A percentile compares a stretch with the other conserved stretches of the same genome.
Conservation (phyloP, 495 filamentous ascomycete genomes). For the Penicillium canescens region DNA sequence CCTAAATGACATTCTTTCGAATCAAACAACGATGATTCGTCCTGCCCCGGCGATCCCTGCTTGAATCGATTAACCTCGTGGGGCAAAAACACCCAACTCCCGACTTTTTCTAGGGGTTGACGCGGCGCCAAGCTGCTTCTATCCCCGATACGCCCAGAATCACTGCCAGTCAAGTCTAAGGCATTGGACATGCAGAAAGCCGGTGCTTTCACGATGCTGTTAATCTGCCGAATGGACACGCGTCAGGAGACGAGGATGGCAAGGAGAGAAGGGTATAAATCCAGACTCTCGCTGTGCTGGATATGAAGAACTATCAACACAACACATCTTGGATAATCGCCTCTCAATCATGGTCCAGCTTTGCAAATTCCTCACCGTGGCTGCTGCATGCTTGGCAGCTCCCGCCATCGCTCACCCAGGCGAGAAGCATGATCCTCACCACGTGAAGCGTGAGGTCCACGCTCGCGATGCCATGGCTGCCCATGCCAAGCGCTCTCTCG, state of each 20-base stretch:
- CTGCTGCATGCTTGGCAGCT: slow-evolving; percentile 22
- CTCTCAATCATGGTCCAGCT: slow-evolving; percentile 21
- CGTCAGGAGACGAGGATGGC: background rate
- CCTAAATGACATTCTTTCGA: slow-evolving; percentile 5
- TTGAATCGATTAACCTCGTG: slow-evolving; percentile 22
- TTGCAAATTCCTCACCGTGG: slow-evolving; percentile 27
- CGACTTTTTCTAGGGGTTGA: slow-evolving; percentile 3
- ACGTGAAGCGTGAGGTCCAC: slow-evolving; percentile 32
- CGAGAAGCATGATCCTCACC: slow-evolving; percentile 37
- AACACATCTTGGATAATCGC: background rate
- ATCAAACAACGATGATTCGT: slow-evolving; percentile 7
- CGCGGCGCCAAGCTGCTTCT: slow-evolving; percentile 20
- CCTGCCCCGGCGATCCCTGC: slow-evolving; percentile 8
- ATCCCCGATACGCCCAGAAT: background rate
- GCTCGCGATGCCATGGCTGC: slow-evolving; percentile 29
- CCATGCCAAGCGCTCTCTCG: slow-evolving; percentile 26
- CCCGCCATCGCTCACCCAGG: slow-evolving; percentile 35
- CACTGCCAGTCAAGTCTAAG: background rate
- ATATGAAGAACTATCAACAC: background rate
- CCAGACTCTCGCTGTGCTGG: background rate
- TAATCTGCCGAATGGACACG: background rate
- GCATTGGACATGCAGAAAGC: background rate
- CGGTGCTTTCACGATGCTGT: background rate
- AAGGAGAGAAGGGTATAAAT: slow-evolving; percentile 1
- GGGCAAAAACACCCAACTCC: slow-evolving; percentile 5